These are phyloP conservation scores for Alternaria incomplexa DNA, from an alignment of 2,329 filamentous ascomycete genomes.

Conservation along the genomic window DNA sequence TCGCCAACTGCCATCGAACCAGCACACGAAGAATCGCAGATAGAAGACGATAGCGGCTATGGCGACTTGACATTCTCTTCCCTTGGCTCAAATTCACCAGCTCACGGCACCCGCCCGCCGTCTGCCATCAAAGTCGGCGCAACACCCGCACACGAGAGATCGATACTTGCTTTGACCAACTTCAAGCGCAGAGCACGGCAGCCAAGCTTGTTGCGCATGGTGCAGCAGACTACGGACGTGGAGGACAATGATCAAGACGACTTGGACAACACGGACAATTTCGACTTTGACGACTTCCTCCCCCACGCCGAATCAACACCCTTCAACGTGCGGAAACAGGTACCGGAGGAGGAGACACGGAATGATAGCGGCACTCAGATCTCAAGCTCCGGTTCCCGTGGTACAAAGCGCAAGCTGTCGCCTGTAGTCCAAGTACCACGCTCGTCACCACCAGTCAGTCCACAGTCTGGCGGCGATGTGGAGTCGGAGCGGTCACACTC, in stretches of 20 bases:
- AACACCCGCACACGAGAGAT: conserved; percentile 54
- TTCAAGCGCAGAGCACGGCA: conserved; percentile 58
- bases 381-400: conserved; percentile 43
- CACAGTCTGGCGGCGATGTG: conserved; percentile 34
- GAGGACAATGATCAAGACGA: conserved; percentile 55
- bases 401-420: conserved; percentile 48
- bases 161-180: conserved; percentile 57
- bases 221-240: conserved; percentile 52
- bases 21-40: conserved; percentile 13
- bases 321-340: conserved; percentile 55
- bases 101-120: conserved; percentile 47
- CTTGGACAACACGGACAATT: conserved; percentile 51
- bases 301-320: conserved; percentile 74
- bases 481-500: conserved; percentile 44
- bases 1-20: conserved; percentile 11
- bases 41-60: conserved; percentile 38
- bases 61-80: conserved; percentile 44
- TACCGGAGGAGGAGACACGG: conserved; percentile 23
- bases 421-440: conserved; percentile 48
- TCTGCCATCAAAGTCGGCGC: conserved; percentile 53
- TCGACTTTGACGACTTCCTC: conserved; percentile 55
- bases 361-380: conserved; percentile 38
- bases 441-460: conserved; percentile 46
- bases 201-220: conserved; percentile 57
- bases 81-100: conserved; percentile 42